These are phyloP conservation scores for Coffea eugenioides DNA, from an alignment of 257 asterid genomes.

Conservation along the genomic window DNA sequence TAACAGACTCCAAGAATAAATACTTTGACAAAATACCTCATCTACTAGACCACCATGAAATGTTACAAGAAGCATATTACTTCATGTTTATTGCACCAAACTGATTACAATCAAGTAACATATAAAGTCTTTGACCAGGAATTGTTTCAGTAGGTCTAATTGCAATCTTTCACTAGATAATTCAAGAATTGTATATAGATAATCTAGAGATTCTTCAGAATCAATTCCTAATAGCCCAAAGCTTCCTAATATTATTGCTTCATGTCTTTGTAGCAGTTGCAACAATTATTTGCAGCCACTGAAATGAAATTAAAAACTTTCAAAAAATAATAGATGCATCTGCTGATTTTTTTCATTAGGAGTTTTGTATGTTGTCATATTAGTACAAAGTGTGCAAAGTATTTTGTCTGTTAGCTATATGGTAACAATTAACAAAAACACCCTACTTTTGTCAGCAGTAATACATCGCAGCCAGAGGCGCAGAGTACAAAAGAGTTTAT, in stretches of 20 bases:
- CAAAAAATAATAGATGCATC: not conserved
- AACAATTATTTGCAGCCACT: not conserved
- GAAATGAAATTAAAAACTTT: not conserved
- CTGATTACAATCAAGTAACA: not conserved
- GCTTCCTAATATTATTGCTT: not conserved
- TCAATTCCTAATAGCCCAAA: not conserved
- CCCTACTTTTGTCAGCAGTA: not conserved
- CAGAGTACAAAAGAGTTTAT: not conserved
- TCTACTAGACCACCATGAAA: not conserved
- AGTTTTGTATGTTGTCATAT: not conserved
- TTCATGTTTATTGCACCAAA: not conserved
- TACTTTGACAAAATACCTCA: not conserved
- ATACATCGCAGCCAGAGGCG: not conserved
- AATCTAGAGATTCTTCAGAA: not conserved
- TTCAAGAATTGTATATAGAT: not conserved
- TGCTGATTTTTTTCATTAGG: not conserved
- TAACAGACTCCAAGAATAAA: not conserved
- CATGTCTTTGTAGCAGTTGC: not conserved
- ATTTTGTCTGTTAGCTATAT: not conserved
- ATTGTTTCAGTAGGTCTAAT: not conserved
- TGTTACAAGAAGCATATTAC: not conserved
- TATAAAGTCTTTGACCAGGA: not conserved
- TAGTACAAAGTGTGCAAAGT: not conserved
- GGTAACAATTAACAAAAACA: not conserved
- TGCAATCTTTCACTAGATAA: not conserved